Percentiles rank a stretch among this genome's conserved stretches.
These are phyloP conservation scores for Hibiscus mutabilis DNA, from an alignment of 345 rosid species.

Conservation along the genomic window DNA sequence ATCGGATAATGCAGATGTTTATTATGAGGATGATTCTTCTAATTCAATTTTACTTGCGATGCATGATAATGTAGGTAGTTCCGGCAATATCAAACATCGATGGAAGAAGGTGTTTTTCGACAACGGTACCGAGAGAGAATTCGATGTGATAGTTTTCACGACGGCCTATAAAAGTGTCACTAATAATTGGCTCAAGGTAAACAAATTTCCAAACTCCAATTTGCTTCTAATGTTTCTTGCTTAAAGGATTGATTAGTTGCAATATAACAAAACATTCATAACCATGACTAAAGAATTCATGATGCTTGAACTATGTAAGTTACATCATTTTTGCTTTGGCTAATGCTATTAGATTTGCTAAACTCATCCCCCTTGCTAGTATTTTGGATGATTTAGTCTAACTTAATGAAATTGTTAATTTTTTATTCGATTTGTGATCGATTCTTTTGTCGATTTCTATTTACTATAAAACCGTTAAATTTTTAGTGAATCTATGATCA, in stretches of 20 bases:
- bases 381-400: not conserved
- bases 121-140: slow-evolving; percentile 8
- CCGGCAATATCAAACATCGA: not conserved
- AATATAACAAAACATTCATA: no score
- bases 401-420: not conserved
- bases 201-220: not conserved
- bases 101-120: not conserved
- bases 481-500: not conserved
- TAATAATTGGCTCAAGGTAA: slow-evolving; percentile 35
- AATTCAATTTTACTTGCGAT: not conserved
- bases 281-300: no score
- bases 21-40: no score
- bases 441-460: not conserved
- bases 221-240: not conserved
- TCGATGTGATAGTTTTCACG: slow-evolving; percentile 22
- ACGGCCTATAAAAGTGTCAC: slow-evolving; percentile 23
- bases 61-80: not conserved
- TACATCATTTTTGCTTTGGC: not conserved
- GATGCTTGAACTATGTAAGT: no score
- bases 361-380: not conserved
- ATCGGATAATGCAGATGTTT: no score
- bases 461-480: not conserved
- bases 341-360: not conserved
- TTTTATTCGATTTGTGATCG: not conserved
- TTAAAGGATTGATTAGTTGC: no score